phyloP scores from a whole-genome alignment of 306 rosid species.

The Begonia masoniana region DNA sequence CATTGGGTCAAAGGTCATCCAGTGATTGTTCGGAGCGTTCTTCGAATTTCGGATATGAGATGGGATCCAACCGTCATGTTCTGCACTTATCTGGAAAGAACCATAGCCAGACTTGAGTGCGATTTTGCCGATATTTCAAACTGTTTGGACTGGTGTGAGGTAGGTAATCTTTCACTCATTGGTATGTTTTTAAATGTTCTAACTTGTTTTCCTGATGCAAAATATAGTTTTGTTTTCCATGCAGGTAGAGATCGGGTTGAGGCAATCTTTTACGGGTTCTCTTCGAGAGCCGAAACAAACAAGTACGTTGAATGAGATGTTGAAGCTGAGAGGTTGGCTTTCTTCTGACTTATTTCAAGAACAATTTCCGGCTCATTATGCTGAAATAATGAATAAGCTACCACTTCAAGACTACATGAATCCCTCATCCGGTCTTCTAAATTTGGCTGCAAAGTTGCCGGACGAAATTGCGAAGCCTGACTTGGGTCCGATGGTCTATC shows the following conservation, averaged over 20 bases:
- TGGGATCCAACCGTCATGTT: constrained; percentile 91
- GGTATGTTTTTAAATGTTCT: constrained; percentile 1
- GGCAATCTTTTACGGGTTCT: constrained; percentile 72
- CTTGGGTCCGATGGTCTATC: constrained; percentile 67
- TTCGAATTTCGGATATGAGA: constrained; percentile 42
- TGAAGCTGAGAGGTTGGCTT: constrained; percentile 79
- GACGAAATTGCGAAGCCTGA: constrained; percentile 53
- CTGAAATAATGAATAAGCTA: constrained; percentile 54
- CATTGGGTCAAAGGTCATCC: constrained; percentile 98
- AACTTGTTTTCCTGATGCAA: not conserved
- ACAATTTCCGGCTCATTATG: constrained; percentile 83
- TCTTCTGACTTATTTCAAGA: constrained; percentile 81
- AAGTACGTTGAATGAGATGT: constrained; percentile 51
- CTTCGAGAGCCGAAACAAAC: constrained; percentile 41
- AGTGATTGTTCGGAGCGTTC: constrained; percentile 58
- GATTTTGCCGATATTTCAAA: constrained; percentile 39
- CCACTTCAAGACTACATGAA: constrained; percentile 94
- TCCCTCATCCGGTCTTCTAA: constrained; percentile 74
- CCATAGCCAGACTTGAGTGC: constrained; percentile 40
- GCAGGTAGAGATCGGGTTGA: constrained; percentile 91
- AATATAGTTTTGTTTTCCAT: constrained; percentile 1
- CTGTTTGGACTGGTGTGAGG: constrained; percentile 98
- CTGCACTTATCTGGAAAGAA: constrained; percentile 66
- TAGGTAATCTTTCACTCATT: constrained; percentile 24
- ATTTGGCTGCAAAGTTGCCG: constrained; percentile 70